Evolutionary conservation across 495 filamentous ascomycete species (phyloP).

Genomic region (Thermothielavioides terrestris): DNA sequence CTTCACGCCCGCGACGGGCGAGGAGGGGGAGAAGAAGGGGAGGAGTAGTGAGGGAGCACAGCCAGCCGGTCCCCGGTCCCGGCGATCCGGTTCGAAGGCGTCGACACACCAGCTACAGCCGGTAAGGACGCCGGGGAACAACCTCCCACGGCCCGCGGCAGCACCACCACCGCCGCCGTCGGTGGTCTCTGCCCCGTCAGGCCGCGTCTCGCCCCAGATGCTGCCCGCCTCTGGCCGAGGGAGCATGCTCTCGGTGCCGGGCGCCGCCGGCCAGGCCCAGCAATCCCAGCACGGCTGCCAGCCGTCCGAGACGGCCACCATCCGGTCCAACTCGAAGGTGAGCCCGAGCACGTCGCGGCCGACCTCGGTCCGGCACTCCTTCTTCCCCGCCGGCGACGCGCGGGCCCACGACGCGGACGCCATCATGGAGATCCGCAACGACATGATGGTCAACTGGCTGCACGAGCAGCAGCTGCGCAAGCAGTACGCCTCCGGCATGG

Average conservation of each 20-base stretch:
- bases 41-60: neutral
- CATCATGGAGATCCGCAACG: conserved; percentile 49
- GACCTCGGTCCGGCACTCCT: conserved; percentile 22
- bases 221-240: neutral
- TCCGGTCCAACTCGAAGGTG: conserved; percentile 2
- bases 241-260: conserved; percentile 13
- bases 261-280: neutral
- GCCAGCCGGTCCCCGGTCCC: neutral
- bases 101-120: conserved; percentile 9
- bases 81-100: neutral
- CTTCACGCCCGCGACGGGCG: conserved; percentile 9
- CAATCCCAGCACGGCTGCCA: neutral
- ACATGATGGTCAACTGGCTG: conserved; percentile 75
- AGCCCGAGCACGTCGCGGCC: conserved; percentile 5
- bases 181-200: neutral
- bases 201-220: neutral
- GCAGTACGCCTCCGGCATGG: conserved; percentile 48
- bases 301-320: conserved; percentile 3
- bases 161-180: conserved; percentile 1
- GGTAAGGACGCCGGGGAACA: neutral
- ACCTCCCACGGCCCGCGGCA: neutral
- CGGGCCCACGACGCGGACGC: conserved; percentile 33
- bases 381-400: conserved; percentile 41
- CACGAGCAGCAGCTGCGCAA: conserved; percentile 63
- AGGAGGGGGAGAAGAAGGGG: neutral